These are phyloP conservation scores for Trebouxia sp. DNA, from an alignment of 139 green algal species.

Conservation along the genomic window DNA sequence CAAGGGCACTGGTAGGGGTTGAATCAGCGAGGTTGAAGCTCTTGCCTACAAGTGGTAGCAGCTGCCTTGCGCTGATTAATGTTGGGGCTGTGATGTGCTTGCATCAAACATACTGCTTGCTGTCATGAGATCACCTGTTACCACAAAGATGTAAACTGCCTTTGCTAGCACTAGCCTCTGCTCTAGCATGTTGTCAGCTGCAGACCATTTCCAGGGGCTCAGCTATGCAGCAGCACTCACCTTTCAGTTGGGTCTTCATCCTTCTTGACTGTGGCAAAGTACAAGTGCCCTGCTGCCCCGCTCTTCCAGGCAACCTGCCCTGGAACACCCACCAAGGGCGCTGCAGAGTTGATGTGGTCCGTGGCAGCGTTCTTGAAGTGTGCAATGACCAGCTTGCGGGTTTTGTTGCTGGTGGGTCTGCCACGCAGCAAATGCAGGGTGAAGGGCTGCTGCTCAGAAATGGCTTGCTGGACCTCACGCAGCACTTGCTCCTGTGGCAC, in stretches of 20 bases:
- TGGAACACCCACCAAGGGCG: neutral
- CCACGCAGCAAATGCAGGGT: conserved; percentile 17
- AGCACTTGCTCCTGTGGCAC: neutral
- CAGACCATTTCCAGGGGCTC: no score
- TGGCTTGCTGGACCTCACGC: neutral
- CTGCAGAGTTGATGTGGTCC: neutral
- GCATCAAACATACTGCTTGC: no score
- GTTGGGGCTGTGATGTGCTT: no score
- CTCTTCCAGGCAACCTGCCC: neutral
- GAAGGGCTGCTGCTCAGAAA: conserved; percentile 20
- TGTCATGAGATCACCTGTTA: no score
- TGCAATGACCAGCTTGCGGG: neutral
- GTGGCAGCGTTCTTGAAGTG: conserved; percentile 1
- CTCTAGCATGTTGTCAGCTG: no score
- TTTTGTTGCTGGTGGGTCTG: neutral
- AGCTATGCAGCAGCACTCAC: no score
- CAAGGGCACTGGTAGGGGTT: no score
- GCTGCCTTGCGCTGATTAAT: no score
- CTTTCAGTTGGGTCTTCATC: neutral
- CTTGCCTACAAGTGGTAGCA: no score
- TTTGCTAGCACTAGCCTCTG: no score
- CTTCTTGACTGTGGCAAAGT: conserved; percentile 6
- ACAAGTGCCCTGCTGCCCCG: conserved; percentile 1
- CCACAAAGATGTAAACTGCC: no score
- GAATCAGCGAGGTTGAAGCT: no score